Evolutionary conservation across 192 early-diverging fungal genomes (phyloP), one percentile per base, ranked within the genome.

Genomic region (Entomortierella chlamydospora): DNA sequence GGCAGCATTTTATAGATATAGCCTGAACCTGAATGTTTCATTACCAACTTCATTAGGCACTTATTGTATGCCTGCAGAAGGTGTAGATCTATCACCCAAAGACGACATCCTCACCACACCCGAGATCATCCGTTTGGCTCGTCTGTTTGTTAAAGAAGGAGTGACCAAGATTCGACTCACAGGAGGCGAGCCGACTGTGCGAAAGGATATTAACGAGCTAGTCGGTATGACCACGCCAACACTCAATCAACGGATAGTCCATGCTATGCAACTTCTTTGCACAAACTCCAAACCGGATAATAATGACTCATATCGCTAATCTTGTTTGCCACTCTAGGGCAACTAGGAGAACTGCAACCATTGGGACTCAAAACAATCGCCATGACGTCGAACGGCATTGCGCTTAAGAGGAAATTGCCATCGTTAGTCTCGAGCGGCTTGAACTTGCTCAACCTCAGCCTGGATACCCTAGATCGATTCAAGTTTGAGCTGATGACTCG

Each of bases 31-130:
- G n/a, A n/a, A n/a, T n/a, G n/a, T 22, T 25, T 51, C 57, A 55
- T 29, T 47, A 26, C 37, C 15, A n/a, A 5, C 34, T 20, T 34
- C 10, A 20, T 39, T 47, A 92, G 92, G 93, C 76, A 94, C 93
- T 7, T 99, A 99, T 84, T 99, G 97, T 79, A 99, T 98, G 97
- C 96, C 95, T 20, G 93, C 88, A 26, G 94, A 95, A 54, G 96
- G 96, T 12, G 82, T 96, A 4, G 85, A 87, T 22, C 77, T 95
- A 12, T 90, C 94, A 0, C 91, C 95, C 0, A 82, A 81, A 37
- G 82, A 87, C 31, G 65, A 91, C 34, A 85, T 99, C 33, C 78
- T 99, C 57, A 93, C 91, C 4, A 90, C 91, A 0, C 81, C 84
- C 30, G 97, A 99, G 84, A 97, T 97, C 47, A 71, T 96, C 31